Conservation (phyloP, 208 protist genomes). For the Trypanosoma melophagium region DNA sequence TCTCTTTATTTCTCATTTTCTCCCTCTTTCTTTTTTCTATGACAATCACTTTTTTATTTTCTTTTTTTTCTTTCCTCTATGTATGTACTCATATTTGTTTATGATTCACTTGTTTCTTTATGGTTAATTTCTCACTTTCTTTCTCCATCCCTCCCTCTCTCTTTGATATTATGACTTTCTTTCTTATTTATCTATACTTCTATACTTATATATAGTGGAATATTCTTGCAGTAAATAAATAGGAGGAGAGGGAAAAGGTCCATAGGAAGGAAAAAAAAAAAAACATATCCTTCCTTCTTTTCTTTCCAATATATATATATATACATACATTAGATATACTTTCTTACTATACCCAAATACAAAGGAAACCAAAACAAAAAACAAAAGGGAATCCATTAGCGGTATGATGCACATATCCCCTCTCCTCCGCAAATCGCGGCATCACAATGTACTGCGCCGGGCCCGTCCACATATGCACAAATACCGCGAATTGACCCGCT, state of each 20-base stretch:
- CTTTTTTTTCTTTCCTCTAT: not conserved
- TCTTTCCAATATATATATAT: constrained; percentile 11
- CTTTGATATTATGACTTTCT: not conserved
- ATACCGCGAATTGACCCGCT: constrained; percentile 87
- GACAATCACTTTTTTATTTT: not conserved
- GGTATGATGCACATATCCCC: constrained; percentile 42
- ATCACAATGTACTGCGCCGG: constrained; percentile 82
- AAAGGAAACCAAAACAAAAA: constrained; percentile 4
- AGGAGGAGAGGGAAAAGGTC: not conserved
- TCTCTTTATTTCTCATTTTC: constrained; percentile 3
- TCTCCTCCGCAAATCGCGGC: constrained; percentile 60
- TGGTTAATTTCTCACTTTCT: not conserved
- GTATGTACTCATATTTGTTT: not conserved
- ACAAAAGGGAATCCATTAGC: not conserved
- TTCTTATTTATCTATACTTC: constrained; percentile 3
- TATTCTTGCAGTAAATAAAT: too few relatives aligned
- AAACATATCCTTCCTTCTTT: too few relatives aligned
- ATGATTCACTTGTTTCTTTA: not conserved
- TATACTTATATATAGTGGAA: not conserved
- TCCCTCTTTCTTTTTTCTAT: constrained; percentile 1
- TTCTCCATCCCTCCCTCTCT: constrained; percentile 1
- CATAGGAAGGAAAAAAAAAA: too few relatives aligned
- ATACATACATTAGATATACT: not conserved
- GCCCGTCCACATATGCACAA: constrained; percentile 83
- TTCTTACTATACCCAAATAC: not conserved